Evolutionary conservation across 2,329 filamentous ascomycete genomes (phyloP), one percentile per base, ranked within the genome.

Genomic region (Cladophialophora exuberans): DNA sequence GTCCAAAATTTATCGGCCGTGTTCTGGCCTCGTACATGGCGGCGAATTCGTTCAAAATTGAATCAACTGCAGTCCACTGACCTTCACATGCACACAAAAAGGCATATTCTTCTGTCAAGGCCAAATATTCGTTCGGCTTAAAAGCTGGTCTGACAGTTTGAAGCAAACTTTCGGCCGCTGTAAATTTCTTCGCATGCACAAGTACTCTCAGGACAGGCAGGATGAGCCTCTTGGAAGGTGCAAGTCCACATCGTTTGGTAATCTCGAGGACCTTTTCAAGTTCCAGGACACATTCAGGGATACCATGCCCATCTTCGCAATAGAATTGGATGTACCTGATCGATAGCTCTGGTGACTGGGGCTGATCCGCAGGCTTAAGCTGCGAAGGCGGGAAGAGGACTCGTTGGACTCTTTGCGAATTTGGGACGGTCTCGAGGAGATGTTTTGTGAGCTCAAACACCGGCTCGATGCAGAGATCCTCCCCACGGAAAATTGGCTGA

Each of bases 171-270:
- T 72, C 41, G 3, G 48, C 67, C 9, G 70, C 71, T 43, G 71
- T 69, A 47, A 69, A 66, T 6, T 67, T 53, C 28, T 66, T 61
- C 18, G 72, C 72, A 44, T 68, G 69, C 25, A 73, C 70, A 31
- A 75, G 56, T 52, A 71, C 74, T 26, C 70, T 70, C 42, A 76
- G 46, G 26, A 76, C 59, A 6, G 73, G 71, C 45, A 72, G 72
- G 59, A 74, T 72, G 17, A 76, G 63, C 38, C 70, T 70, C 23
- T 72, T 66, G 4, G 67, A 73, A n/a, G 68, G 65, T 1, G 50
- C 31, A 5, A 56, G 10, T 18, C 43, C 36, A 22, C 23, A 10
- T 6, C 43, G 39, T 45, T 23, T 52, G 15, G 59, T 45, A 17
- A 56, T n/a, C 17, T 18, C 17, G 23, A 56, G 26, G 26, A 61